These are phyloP conservation scores for Ricinus communis DNA, from an alignment of 345 rosid genomes.

Conservation along the genomic window DNA sequence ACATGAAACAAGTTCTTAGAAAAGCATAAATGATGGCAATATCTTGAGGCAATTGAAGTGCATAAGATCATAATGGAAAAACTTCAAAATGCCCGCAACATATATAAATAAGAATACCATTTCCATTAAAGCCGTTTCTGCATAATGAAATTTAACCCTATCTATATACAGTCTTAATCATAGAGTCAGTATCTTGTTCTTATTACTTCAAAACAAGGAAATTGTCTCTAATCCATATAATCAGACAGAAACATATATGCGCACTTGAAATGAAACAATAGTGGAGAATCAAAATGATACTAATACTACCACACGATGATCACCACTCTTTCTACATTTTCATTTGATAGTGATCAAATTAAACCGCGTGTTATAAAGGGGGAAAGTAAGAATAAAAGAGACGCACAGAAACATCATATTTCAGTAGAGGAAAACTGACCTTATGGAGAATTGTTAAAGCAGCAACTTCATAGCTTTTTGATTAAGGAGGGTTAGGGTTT, in stretches of 20 bases:
- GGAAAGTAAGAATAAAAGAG: not conserved
- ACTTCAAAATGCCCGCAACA: not conserved
- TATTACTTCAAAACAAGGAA: too few species aligned
- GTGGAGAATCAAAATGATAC: not conserved
- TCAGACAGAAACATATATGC: too few species aligned
- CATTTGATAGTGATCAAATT: not conserved
- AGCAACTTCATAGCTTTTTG: not conserved
- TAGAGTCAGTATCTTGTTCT: not conserved
- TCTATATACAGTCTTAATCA: not conserved
- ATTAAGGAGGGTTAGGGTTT: not conserved
- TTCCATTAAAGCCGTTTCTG: not conserved
- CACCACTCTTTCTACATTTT: not conserved
- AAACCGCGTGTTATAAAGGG: too few species aligned
- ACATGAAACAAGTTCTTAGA: too few species aligned
- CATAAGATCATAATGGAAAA: not conserved
- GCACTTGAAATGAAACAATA: not conserved
- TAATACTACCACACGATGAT: not conserved
- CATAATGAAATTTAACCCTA: not conserved
- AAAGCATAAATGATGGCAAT: not conserved
- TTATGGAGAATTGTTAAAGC: not conserved
- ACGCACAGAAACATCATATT: too few species aligned
- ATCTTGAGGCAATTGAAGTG: not conserved
- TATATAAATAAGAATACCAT: too few species aligned
- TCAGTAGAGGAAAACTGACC: not conserved
- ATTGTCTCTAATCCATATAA: too few species aligned